These are phyloP conservation scores for Cladophialophora chaetospira DNA, from an alignment of 2,329 filamentous ascomycete genomes.

Conservation along the genomic window DNA sequence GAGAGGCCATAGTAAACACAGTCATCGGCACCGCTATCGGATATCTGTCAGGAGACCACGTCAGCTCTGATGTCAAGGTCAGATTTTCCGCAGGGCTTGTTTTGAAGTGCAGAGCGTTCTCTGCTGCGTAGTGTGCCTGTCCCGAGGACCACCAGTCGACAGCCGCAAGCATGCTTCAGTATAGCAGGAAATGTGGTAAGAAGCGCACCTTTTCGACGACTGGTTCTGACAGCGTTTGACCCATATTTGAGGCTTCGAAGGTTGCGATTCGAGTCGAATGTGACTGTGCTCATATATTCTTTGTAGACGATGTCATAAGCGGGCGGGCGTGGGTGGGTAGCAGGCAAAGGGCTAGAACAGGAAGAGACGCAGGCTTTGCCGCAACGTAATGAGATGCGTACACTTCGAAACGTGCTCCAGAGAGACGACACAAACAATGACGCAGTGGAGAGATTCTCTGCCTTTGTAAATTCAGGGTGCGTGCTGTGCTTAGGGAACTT, in stretches of 20 bases:
- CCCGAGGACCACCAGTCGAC: no score
- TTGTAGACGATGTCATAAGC: slow-evolving; percentile 23
- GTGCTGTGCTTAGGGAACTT: slow-evolving; percentile 19
- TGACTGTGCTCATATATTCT: slow-evolving; percentile 23
- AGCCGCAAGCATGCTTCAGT: no score
- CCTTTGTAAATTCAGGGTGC: slow-evolving; percentile 29
- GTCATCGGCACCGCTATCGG: slow-evolving; percentile 88
- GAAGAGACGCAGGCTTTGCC: slow-evolving; percentile 19
- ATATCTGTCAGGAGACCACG: slow-evolving; percentile 61
- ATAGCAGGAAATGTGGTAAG: not conserved
- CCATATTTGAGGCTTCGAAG: slow-evolving; percentile 64
- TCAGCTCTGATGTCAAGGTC: slow-evolving; percentile 12
- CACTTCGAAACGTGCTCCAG: slow-evolving; percentile 11
- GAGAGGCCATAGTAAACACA: slow-evolving; percentile 91
- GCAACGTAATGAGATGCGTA: slow-evolving; percentile 14
- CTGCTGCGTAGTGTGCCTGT: not conserved
- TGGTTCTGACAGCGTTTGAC: slow-evolving; percentile 98
- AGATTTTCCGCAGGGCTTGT: not conserved
- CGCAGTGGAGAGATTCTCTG: slow-evolving; percentile 34
- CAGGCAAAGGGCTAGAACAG: slow-evolving; percentile 28
- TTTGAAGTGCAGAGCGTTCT: not conserved
- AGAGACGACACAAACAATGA: slow-evolving; percentile 31
- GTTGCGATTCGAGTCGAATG: slow-evolving; percentile 9
- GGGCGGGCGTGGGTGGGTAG: slow-evolving; percentile 25
- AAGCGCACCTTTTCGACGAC: slow-evolving; percentile 90